Conservation (phyloP, 306 rosid species). For the Arachis stenosperma region DNA sequence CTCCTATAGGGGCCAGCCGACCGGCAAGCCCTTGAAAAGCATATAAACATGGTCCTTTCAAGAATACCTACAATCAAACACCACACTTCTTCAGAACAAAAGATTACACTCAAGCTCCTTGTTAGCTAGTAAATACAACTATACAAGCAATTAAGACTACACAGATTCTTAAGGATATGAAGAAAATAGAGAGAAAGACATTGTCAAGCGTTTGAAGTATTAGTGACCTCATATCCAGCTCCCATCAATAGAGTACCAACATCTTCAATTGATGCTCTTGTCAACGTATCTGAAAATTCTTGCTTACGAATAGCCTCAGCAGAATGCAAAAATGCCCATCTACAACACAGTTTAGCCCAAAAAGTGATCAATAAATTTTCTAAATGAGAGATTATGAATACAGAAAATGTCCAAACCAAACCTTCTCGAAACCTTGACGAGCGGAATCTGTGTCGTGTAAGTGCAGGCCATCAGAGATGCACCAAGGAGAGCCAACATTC, state of each 20-base stretch:
- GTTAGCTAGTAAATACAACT: slow-evolving; percentile 11
- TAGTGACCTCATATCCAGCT: slow-evolving; percentile 88
- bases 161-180: slow-evolving; percentile 14
- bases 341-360: slow-evolving; percentile 42
- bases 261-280: slow-evolving; percentile 82
- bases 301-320: slow-evolving; percentile 76
- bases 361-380: slow-evolving; percentile 11
- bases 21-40: slow-evolving; percentile 91
- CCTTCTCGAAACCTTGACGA: slow-evolving; percentile 92
- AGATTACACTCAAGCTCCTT: slow-evolving; percentile 15
- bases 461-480: slow-evolving; percentile 96
- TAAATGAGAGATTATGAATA: slow-evolving; percentile 29
- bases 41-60: slow-evolving; percentile 85
- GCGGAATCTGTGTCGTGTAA: slow-evolving; percentile 92
- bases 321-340: slow-evolving; percentile 87
- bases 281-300: slow-evolving; percentile 80
- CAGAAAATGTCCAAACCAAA: slow-evolving; percentile 39
- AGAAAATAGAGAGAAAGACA: slow-evolving; percentile 3
- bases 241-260: slow-evolving; percentile 89
- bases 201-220: slow-evolving; percentile 29
- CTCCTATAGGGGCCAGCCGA: slow-evolving; percentile 94
- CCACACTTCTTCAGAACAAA: slow-evolving; percentile 19
- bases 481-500: slow-evolving; percentile 70
- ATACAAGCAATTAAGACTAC: background rate
- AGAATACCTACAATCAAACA: slow-evolving; percentile 64